phyloP scores from a whole-genome alignment of 108 stramenopile species.

The Pseudonitzschia pungens region DNA sequence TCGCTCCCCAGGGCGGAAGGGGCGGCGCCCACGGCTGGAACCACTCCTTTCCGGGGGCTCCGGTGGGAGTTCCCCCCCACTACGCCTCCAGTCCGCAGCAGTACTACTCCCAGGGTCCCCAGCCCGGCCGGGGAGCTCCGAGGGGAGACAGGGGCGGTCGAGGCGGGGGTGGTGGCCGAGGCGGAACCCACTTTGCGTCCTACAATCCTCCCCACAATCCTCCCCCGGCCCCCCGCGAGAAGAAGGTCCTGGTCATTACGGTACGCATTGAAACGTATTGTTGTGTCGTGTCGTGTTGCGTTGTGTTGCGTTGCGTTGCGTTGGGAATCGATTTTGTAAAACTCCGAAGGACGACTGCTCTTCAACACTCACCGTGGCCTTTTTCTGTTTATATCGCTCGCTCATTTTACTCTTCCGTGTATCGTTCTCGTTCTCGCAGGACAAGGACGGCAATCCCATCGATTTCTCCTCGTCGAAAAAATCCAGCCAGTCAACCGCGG shows the following conservation, averaged over 20 bases:
- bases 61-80: neutral
- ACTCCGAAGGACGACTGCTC: too few species aligned
- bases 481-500: constrained; percentile 3
- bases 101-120: neutral
- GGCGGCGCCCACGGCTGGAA: constrained; percentile 23
- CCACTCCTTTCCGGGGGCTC: constrained; percentile 26
- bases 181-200: neutral
- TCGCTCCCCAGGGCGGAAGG: neutral
- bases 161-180: neutral
- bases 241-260: constrained; percentile 38
- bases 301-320: constrained; percentile 8
- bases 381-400: neutral
- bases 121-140: neutral
- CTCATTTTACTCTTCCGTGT: too few species aligned
- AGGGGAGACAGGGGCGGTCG: neutral
- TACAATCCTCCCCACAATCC: neutral
- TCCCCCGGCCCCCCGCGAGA: constrained; percentile 26
- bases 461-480: constrained; percentile 38
- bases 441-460: constrained; percentile 69
- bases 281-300: too few species aligned
- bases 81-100: too few species aligned
- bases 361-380: too few species aligned
- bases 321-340: neutral
- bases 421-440: constrained; percentile 14
- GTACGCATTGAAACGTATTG: constrained; percentile 17